These are phyloP conservation scores for Taiozyma onychis DNA, from an alignment of 1,139 yeast species.

Conservation along the genomic window DNA sequence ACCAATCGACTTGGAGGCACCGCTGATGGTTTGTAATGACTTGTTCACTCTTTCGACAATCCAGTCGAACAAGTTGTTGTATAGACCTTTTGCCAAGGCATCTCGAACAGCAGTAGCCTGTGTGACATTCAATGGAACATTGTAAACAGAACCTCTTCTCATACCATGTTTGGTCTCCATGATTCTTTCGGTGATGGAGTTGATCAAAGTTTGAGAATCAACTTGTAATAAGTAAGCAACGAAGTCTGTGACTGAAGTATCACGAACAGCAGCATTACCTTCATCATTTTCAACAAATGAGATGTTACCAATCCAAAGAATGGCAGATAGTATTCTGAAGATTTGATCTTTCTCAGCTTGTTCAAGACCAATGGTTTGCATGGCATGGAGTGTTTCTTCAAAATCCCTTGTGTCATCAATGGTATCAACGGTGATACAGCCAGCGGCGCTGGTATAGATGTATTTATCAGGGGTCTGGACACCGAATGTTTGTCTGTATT, in stretches of 20 bases:
- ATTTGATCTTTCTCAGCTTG: conserved; percentile 86
- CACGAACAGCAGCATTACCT: conserved; percentile 79
- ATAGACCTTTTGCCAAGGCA: conserved; percentile 92
- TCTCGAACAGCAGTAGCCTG: conserved; percentile 96
- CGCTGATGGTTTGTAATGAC: conserved; percentile 50
- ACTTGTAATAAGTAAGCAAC: conserved; percentile 90
- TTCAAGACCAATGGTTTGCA: conserved; percentile 79
- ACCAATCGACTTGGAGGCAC: conserved; percentile 73
- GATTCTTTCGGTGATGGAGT: conserved; percentile 70
- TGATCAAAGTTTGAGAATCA: conserved; percentile 58
- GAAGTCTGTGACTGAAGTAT: conserved; percentile 84
- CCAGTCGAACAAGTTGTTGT: conserved; percentile 94
- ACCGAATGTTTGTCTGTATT: conserved; percentile 78
- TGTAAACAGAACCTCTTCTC: conserved; percentile 89
- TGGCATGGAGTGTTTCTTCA: conserved; percentile 75
- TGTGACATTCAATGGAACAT: conserved; percentile 84
- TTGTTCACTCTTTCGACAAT: conserved; percentile 90
- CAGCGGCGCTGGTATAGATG: conserved; percentile 79
- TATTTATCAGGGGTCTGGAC: conserved; percentile 93
- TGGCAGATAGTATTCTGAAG: conserved; percentile 76
- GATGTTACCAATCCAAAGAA: conserved; percentile 93
- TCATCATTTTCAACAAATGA: conserved; percentile 81
- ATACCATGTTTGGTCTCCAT: conserved; percentile 88
- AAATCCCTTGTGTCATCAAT: conserved; percentile 80
- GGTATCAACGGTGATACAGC: conserved; percentile 81